phyloP scores from a whole-genome alignment of 139 green algal species.

The Chlorella sp. region DNA sequence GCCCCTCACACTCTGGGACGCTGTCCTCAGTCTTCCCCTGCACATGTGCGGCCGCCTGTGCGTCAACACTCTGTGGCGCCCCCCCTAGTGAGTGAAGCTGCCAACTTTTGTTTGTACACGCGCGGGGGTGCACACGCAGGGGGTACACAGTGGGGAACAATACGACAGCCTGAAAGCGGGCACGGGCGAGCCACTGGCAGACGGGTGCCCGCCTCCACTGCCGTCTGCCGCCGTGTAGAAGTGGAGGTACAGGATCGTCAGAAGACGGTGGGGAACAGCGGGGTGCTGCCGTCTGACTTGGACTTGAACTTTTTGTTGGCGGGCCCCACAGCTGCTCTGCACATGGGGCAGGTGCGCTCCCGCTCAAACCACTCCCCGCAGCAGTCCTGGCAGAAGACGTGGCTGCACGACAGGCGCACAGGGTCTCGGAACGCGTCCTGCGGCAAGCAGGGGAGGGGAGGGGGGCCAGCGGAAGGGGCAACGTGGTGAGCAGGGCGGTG shows the following conservation, averaged over 20 bases:
- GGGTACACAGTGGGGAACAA: neutral
- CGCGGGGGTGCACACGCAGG: too few relatives aligned
- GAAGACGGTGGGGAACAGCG: conserved; percentile 1
- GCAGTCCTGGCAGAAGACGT: conserved; percentile 87
- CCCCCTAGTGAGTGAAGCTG: too few relatives aligned
- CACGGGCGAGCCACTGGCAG: too few relatives aligned
- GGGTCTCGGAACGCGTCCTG: conserved; percentile 57
- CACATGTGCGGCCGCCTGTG: too few relatives aligned
- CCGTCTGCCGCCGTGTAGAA: too few relatives aligned
- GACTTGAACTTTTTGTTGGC: conserved; percentile 25
- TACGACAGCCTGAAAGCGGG: neutral
- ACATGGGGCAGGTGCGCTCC: conserved; percentile 87
- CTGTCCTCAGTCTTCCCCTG: too few relatives aligned
- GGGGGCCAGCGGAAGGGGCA: too few relatives aligned
- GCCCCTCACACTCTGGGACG: too few relatives aligned
- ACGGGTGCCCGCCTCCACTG: too few relatives aligned
- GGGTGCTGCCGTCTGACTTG: conserved; percentile 2
- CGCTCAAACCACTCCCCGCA: conserved; percentile 82
- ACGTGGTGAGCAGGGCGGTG: too few relatives aligned
- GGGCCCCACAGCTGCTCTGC: conserved; percentile 3
- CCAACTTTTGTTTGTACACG: too few relatives aligned
- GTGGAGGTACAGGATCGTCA: neutral
- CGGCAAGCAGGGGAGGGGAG: neutral
- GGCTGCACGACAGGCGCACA: conserved; percentile 69
- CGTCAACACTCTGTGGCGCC: too few relatives aligned